These are phyloP conservation scores for Geranomyces variabilis DNA, from an alignment of 192 early-diverging fungal genomes.

Conservation along the genomic window DNA sequence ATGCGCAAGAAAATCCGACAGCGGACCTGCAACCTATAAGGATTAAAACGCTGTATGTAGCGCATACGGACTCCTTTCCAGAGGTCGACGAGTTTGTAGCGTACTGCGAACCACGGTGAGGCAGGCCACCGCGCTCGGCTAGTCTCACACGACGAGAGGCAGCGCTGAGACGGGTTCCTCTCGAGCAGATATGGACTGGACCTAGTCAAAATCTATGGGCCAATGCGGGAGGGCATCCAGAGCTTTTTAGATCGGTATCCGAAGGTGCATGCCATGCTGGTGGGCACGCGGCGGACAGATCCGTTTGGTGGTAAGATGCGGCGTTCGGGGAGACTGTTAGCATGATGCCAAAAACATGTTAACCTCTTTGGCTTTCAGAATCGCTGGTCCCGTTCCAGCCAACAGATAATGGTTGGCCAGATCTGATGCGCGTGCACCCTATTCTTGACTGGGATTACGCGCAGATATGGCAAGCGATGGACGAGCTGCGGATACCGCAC, in stretches of 20 bases:
- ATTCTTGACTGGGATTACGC: constrained; percentile 89
- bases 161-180: too few relatives aligned
- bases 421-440: constrained; percentile 88
- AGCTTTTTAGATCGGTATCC: constrained; percentile 62
- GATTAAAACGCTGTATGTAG: constrained; percentile 75
- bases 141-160: too few relatives aligned
- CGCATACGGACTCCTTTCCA: constrained; percentile 74
- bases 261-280: constrained; percentile 73
- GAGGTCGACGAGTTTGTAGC: constrained; percentile 90
- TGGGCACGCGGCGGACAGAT: constrained; percentile 68
- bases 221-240: constrained; percentile 81
- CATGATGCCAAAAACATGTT: not conserved
- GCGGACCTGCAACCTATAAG: constrained; percentile 3
- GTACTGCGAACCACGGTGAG: constrained; percentile 53
- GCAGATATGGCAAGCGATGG: constrained; percentile 82
- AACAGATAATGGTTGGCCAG: constrained; percentile 90
- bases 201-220: constrained; percentile 65
- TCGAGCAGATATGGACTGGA: constrained; percentile 68
- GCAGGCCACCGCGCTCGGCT: too few relatives aligned
- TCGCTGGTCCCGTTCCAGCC: constrained; percentile 47
- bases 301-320: constrained; percentile 44
- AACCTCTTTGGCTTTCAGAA: constrained; percentile 21
- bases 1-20: constrained; percentile 8
- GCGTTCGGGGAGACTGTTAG: not conserved
- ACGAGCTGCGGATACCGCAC: constrained; percentile 69